Conservation (phyloP, 2,329 filamentous ascomycete species). For the Exophiala xenobiotica region DNA sequence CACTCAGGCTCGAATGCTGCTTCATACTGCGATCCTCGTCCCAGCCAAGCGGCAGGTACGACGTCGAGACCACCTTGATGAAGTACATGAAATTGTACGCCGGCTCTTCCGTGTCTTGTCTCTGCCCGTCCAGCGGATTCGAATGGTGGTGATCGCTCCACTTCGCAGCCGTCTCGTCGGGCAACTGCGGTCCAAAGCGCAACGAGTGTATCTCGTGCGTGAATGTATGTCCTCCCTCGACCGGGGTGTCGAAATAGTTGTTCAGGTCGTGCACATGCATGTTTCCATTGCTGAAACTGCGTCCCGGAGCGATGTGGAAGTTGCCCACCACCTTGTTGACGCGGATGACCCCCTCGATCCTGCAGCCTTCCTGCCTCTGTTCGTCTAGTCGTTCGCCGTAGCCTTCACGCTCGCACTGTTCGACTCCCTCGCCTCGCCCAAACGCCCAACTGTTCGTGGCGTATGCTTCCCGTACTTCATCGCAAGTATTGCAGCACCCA, state of each 20-base stretch:
- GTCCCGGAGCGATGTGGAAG: conserved; percentile 95
- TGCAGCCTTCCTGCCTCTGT: conserved; percentile 88
- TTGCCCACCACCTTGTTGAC: conserved; percentile 99
- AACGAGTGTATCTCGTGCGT: conserved; percentile 84
- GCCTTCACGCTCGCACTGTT: conserved; percentile 93
- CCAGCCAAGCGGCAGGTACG: conserved; percentile 90
- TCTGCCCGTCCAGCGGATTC: conserved; percentile 82
- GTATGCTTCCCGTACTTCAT: conserved; percentile 94
- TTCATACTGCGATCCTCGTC: conserved; percentile 56
- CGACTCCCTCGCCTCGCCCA: conserved; percentile 83
- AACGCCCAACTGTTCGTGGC: conserved; percentile 89
- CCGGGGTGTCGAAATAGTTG: conserved; percentile 80
- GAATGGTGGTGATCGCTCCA: conserved; percentile 85
- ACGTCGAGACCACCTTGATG: conserved; percentile 95
- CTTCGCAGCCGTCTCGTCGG: conserved; percentile 65
- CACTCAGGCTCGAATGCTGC: conserved; percentile 43
- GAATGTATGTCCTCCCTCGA: conserved; percentile 76
- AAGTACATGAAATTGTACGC: conserved; percentile 99
- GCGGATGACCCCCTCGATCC: conserved; percentile 84
- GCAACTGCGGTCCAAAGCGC: conserved; percentile 88
- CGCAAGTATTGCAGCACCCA: conserved; percentile 97
- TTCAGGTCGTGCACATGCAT: conserved; percentile 97
- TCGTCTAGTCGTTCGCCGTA: conserved; percentile 85
- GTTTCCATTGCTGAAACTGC: conserved; percentile 93
- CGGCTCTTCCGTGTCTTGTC: conserved; percentile 74